Base-by-base conservation (phyloP, 1,284 basidiomycete species). In the Dichomitus squalens region DNA sequence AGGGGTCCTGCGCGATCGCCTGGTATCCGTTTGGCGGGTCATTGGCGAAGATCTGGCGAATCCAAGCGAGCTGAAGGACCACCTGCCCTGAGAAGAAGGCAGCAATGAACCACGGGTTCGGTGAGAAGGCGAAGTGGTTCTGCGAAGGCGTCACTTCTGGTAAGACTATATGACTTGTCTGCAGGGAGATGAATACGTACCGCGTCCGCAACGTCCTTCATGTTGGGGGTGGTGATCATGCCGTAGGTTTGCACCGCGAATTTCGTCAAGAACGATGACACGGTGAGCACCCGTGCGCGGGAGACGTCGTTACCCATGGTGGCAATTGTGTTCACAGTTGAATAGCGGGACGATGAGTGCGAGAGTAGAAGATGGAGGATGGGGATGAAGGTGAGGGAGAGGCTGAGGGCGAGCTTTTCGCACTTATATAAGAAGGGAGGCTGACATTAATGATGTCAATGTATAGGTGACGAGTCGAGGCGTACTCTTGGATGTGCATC, bases 41-140 rank as follows among this genome's bases (percentile, higher is more conserved):
- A 21, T 58, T 11, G 20, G 43, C 16, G 60, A 66, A 72, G 21
- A 74, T 61, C 58, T 69, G 58, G 35, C 64, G 65, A 34, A 74
- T 65, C 73, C 72, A 73, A 9, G 63, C 64, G 1, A 69, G 53
- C 55, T 75, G 73, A 6, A 71, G 44, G 29, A 71, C 54, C 14
- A 67, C 61, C 56, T 75, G 72, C 9, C 72, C 59, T 0, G 70
- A 68, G 64, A 74, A 74, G 66, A 74, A 73, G 2, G 68, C 70
- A 4, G 67, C 71, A 46, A 75, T 72, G 64, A 74, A 73, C 61
- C 60, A 67, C 0, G 72, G 70, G 57, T 73, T 70, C 21, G 72
- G 71, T 0, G 73, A 75, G 60, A 72, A 73, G 1, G 72, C 74
- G 33, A 70, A 74, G 49, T 75, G 72, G 52, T 75, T 72, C 73